Conservation (phyloP, 2,329 filamentous ascomycete species). For the Penicillium sp. region DNA sequence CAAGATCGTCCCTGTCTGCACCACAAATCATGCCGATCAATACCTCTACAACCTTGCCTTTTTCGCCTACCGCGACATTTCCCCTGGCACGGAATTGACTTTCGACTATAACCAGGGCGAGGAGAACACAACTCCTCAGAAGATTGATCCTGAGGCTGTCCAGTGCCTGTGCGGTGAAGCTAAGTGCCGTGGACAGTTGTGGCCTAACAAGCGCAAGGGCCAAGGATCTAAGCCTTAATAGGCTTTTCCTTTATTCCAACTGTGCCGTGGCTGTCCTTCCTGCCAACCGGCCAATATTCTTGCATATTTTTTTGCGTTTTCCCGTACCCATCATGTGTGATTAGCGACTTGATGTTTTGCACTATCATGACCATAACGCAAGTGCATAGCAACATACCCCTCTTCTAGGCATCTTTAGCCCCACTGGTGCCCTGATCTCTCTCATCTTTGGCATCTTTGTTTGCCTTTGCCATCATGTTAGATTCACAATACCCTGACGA, state of each 20-base stretch:
- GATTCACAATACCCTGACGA: background rate
- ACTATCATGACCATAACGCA: background rate
- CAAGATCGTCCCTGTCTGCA: constrained; percentile 37
- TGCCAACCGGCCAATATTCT: background rate
- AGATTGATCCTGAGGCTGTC: constrained; percentile 32
- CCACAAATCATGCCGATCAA: constrained; percentile 31
- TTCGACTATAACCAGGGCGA: constrained; percentile 41
- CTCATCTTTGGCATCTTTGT: background rate
- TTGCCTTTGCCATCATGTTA: background rate
- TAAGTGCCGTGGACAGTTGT: constrained; percentile 39
- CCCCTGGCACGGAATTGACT: constrained; percentile 36
- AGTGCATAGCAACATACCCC: background rate
- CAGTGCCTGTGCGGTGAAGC: constrained; percentile 39
- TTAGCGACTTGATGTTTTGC: background rate
- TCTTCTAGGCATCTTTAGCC: background rate
- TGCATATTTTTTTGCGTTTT: background rate
- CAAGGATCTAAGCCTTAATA: constrained; percentile 11
- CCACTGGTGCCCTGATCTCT: background rate
- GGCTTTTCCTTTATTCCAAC: background rate
- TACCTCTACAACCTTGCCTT: constrained; percentile 42
- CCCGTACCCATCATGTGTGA: background rate
- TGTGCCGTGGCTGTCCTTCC: no score
- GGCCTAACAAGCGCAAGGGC: constrained; percentile 34
- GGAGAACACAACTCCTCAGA: constrained; percentile 13
- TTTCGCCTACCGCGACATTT: constrained; percentile 39